phyloP scores from a whole-genome alignment of 306 rosid genomes.

The Cucurbita moschata region DNA sequence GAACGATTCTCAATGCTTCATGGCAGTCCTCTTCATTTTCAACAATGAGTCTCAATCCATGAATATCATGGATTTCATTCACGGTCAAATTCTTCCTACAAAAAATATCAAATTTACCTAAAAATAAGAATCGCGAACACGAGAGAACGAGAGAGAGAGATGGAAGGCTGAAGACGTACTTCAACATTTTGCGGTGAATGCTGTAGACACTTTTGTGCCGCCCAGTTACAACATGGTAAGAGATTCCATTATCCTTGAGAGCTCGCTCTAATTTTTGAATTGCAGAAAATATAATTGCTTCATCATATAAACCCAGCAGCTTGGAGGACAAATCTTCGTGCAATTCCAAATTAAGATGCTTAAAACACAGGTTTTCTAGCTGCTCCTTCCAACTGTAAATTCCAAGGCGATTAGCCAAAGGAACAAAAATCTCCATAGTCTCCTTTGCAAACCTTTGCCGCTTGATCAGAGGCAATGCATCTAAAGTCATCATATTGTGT shows the following conservation, averaged over 20 bases:
- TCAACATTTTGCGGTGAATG: conserved; percentile 71
- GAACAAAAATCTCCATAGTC: conserved; percentile 93
- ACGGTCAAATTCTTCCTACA: conserved; percentile 72
- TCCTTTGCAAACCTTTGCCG: conserved; percentile 91
- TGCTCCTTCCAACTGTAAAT: conserved; percentile 87
- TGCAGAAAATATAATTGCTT: conserved; percentile 67
- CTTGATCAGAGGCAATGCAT: conserved; percentile 57
- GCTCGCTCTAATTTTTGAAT: conserved; percentile 41
- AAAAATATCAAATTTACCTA: neutral
- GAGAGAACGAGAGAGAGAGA: conserved; percentile 1
- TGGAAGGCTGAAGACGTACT: conserved; percentile 32
- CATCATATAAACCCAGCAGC: conserved; percentile 65
- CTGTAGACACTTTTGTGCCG: conserved; percentile 92
- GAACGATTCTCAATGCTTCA: conserved; percentile 60
- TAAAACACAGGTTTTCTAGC: conserved; percentile 74
- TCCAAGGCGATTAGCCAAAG: conserved; percentile 88
- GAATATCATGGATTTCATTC: conserved; percentile 84
- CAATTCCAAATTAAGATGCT: conserved; percentile 66
- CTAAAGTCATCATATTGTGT: conserved; percentile 90
- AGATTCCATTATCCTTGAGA: conserved; percentile 52
- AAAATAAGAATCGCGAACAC: neutral
- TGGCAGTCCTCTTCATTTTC: conserved; percentile 85
- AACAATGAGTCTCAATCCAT: conserved; percentile 84
- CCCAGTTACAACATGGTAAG: conserved; percentile 69
- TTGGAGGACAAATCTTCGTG: conserved; percentile 58